phyloP scores from a whole-genome alignment of 2,329 filamentous ascomycete genomes.

The Nemania sp. region DNA sequence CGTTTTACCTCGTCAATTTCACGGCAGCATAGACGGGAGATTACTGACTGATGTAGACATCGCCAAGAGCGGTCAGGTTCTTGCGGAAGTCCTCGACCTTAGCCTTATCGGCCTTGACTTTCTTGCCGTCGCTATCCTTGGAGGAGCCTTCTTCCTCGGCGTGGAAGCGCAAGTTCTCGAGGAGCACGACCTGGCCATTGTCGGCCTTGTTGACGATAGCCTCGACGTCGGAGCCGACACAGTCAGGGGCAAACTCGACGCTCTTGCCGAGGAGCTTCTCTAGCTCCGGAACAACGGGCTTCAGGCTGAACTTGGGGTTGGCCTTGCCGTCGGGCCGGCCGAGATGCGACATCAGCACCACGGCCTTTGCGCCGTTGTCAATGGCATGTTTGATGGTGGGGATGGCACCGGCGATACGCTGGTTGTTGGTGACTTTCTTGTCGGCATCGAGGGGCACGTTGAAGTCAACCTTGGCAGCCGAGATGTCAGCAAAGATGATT shows the following conservation, averaged over 20 bases:
- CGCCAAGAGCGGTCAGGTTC: constrained; percentile 89
- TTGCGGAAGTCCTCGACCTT: constrained; percentile 93
- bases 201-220: constrained; percentile 82
- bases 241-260: constrained; percentile 89
- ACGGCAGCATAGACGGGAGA: not conserved
- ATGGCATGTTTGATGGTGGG: constrained; percentile 95
- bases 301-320: constrained; percentile 92
- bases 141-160: constrained; percentile 95
- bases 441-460: constrained; percentile 94
- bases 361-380: constrained; percentile 86
- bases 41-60: constrained; percentile 89
- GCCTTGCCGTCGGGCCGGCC: constrained; percentile 89
- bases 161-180: constrained; percentile 99
- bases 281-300: constrained; percentile 87
- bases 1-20: not conserved
- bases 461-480: constrained; percentile 81
- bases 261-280: constrained; percentile 85
- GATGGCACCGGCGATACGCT: constrained; percentile 94
- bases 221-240: constrained; percentile 87
- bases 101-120: constrained; percentile 94
- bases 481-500: constrained; percentile 24
- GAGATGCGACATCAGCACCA: constrained; percentile 97
- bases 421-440: constrained; percentile 96
- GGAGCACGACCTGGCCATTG: constrained; percentile 80
- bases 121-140: constrained; percentile 93